phyloP scores from a whole-genome alignment of 345 rosid species.

The Capsella bursapastoris region DNA sequence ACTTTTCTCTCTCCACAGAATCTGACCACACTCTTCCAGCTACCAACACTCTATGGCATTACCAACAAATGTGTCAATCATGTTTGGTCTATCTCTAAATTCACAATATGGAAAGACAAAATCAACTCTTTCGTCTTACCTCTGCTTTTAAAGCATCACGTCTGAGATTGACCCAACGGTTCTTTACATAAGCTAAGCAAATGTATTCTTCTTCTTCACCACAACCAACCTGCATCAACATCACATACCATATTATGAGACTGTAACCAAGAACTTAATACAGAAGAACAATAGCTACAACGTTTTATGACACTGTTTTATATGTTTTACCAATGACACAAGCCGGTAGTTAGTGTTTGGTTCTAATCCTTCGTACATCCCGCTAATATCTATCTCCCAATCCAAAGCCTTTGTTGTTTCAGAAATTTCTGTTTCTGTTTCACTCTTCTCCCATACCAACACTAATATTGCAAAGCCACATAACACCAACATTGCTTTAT shows the following conservation, averaged over 20 bases:
- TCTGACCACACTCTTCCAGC: conserved; percentile 30
- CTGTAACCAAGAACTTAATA: background rate
- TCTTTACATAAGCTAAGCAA: background rate
- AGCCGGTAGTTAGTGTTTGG: conserved; percentile 2
- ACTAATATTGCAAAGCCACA: background rate
- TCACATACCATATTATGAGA: background rate
- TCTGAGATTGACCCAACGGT: background rate
- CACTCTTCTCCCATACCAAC: conserved; percentile 1
- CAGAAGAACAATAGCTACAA: background rate
- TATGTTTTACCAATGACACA: background rate
- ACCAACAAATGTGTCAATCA: background rate
- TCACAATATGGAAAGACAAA: background rate
- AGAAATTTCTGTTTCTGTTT: background rate
- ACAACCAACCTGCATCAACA: conserved; percentile 3
- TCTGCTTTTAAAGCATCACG: background rate
- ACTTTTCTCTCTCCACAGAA: conserved; percentile 32
- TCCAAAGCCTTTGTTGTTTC: background rate
- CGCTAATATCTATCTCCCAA: conserved; percentile 2
- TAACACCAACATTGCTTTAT: background rate
- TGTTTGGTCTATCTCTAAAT: conserved; percentile 5
- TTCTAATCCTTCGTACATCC: background rate
- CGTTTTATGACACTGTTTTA: background rate
- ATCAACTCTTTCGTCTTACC: background rate
- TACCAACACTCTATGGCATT: conserved; percentile 34
- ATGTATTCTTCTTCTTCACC: background rate